Conservation (phyloP, 176 grass and related monocot species). For the Olyra latifolia region DNA sequence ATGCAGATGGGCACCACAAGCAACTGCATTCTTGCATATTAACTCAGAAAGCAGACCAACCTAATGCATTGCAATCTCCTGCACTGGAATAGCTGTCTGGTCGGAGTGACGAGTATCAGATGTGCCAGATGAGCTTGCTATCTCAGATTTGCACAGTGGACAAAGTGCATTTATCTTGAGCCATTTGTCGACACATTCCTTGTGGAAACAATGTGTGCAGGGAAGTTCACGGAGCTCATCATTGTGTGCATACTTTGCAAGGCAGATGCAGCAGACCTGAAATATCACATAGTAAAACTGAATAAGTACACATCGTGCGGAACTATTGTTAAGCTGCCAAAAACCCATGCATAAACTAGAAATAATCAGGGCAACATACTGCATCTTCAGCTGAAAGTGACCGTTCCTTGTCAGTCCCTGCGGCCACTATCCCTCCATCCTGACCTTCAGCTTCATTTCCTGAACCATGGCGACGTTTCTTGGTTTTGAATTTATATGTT, state of each 20-base stretch:
- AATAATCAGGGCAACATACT: slow-evolving; percentile 48
- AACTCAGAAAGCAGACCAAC: neutral
- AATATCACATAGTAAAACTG: slow-evolving; percentile 4
- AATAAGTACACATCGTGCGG: neutral
- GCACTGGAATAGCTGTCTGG: slow-evolving; percentile 24
- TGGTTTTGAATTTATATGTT: slow-evolving; percentile 96
- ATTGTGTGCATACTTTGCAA: slow-evolving; percentile 82
- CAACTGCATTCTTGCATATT: slow-evolving; percentile 15
- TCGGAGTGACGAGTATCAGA: slow-evolving; percentile 34
- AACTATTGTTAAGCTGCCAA: neutral
- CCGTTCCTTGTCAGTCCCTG: slow-evolving; percentile 81
- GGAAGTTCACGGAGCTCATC: slow-evolving; percentile 96
- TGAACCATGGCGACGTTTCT: slow-evolving; percentile 51
- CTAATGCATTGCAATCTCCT: slow-evolving; percentile 48
- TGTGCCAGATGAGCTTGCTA: slow-evolving; percentile 41
- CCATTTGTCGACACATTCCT: slow-evolving; percentile 99
- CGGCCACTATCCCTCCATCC: slow-evolving; percentile 72
- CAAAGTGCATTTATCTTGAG: slow-evolving; percentile 93
- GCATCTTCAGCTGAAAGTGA: slow-evolving; percentile 78
- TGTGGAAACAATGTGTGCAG: slow-evolving; percentile 83
- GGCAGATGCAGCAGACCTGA: slow-evolving; percentile 92
- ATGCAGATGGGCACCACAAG: slow-evolving; percentile 14
- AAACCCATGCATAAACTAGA: neutral
- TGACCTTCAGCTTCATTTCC: slow-evolving; percentile 53
- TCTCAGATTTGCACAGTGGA: slow-evolving; percentile 90